These are phyloP conservation scores for Penicillium desertorum DNA, from an alignment of 495 filamentous ascomycete genomes.

Conservation along the genomic window DNA sequence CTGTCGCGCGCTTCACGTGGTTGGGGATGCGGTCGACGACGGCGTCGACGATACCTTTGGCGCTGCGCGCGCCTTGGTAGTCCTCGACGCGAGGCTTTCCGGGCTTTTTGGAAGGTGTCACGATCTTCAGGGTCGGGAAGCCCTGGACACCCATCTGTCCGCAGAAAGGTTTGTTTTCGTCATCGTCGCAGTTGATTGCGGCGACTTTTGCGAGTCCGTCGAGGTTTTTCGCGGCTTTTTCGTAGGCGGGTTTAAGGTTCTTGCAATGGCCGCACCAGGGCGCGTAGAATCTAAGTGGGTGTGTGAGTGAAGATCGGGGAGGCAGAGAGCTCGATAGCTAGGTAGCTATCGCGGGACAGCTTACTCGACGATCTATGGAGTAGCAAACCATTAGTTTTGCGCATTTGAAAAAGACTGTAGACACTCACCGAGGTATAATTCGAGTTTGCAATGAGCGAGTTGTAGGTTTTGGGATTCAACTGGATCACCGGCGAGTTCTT, in stretches of 20 bases:
- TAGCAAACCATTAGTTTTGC: conserved; percentile 22
- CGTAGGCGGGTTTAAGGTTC: conserved; percentile 92
- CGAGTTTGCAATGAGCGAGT: conserved; percentile 79
- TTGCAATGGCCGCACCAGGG: conserved; percentile 97
- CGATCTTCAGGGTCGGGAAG: conserved; percentile 95
- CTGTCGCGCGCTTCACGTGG: conserved; percentile 76
- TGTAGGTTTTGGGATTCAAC: conserved; percentile 79
- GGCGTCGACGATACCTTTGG: conserved; percentile 83
- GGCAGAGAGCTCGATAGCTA: conserved; percentile 1
- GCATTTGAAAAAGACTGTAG: neutral
- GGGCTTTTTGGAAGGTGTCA: conserved; percentile 77
- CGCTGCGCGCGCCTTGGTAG: conserved; percentile 79
- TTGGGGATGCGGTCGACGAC: conserved; percentile 88
- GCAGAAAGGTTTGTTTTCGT: conserved; percentile 88
- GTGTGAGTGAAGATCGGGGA: conserved; percentile 14
- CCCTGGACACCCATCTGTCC: conserved; percentile 86
- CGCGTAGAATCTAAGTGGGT: conserved; percentile 74
- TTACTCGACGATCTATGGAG: conserved; percentile 65
- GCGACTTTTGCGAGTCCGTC: conserved; percentile 90
- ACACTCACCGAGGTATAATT: conserved; percentile 83
- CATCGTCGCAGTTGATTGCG: conserved; percentile 94
- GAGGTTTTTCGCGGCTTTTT: conserved; percentile 87
- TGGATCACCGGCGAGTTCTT: conserved; percentile 88
- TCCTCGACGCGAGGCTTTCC: conserved; percentile 88
- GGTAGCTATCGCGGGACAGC: conserved; percentile 25